Evolutionary conservation across 2,329 filamentous ascomycete species (phyloP).

Genomic region (Boeremia lycopersici): DNA sequence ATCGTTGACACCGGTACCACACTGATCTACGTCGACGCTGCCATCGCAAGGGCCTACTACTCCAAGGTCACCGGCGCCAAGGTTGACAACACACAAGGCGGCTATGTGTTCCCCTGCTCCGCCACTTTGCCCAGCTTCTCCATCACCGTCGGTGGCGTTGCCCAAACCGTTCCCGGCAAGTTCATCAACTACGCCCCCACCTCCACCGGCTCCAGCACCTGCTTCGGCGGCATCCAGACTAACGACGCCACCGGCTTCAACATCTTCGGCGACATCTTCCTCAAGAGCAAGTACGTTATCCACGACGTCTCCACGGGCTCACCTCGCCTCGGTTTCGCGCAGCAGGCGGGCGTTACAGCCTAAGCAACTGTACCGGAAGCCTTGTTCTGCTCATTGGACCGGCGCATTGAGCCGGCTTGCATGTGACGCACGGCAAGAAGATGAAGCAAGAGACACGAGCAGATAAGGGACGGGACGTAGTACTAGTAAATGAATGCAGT

Average conservation of each 20-base stretch:
- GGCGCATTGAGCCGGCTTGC: not conserved
- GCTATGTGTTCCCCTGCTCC: constrained; percentile 62
- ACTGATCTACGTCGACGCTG: constrained; percentile 63
- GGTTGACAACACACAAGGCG: constrained; percentile 56
- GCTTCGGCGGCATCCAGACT: constrained; percentile 78
- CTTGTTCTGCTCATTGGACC: not conserved
- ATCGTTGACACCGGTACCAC: constrained; percentile 77
- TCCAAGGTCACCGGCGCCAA: constrained; percentile 58
- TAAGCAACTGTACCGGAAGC: not conserved
- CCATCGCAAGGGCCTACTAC: constrained; percentile 66
- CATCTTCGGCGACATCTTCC: constrained; percentile 79
- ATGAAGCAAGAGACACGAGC: not conserved
- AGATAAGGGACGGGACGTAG: constrained; percentile 8
- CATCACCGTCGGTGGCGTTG: constrained; percentile 57
- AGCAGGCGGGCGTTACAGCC: constrained; percentile 41
- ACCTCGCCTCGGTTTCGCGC: constrained; percentile 53
- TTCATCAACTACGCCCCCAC: constrained; percentile 62
- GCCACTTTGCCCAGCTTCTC: constrained; percentile 60
- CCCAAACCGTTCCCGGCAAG: constrained; percentile 58
- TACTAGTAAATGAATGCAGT: not conserved
- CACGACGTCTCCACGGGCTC: constrained; percentile 49
- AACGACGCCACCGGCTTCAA: constrained; percentile 63
- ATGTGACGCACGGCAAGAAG: not conserved
- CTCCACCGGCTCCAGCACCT: constrained; percentile 52
- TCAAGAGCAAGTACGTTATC: constrained; percentile 77